Evolutionary conservation across 495 filamentous ascomycete genomes (phyloP), one percentile per base, ranked within the genome.

Genomic region (Tuber borchii): DNA sequence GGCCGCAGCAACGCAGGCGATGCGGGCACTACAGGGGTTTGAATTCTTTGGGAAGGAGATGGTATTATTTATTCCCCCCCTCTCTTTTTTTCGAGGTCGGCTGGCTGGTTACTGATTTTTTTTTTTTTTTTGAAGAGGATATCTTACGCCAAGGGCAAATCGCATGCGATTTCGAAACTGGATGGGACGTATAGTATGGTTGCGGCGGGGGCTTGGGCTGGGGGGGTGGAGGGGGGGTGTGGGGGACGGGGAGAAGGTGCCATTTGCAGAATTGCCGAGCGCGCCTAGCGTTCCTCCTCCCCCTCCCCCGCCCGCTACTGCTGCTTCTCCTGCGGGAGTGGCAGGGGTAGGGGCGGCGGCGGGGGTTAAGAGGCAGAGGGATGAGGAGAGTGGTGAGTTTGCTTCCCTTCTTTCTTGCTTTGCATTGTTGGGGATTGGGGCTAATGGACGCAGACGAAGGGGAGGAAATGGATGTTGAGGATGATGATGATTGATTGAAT

Each of bases 1-100:
- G 19, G 91, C 95, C 75, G 88, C 91, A 4, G 93, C 93, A 69
- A 95, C 94, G 44, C 92, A 96, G 81, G 95, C 95, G 2, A 91
- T 98, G 90, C 87, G 94, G 73, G 89, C 92, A 43, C 85, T 97
- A 40, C 91, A 98, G 79, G 93, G 93, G 0, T 92, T 94, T 79
- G 89, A 95, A 22, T 92, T 98, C 79, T 91, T 94, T 76, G 95
- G 95, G 43, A 91, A 90, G 78, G 88, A 94, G 75, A 91, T 98
- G 88, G 95, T 97, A 84, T 65, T 85, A 45, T 34, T 17, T 37
- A 37, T 37, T 37, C 34, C 26, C 26, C 26, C 42, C 16, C 6
- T 72, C 69, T 46, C 74, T 22, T 0, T 51, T 51, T 22, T 51
- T 51, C 46, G 8, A 40, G 39, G 39, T 40, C 39, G 5, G 39